Conservation (phyloP, 1,284 basidiomycete genomes). For the Pulchroboletus neoregius region DNA sequence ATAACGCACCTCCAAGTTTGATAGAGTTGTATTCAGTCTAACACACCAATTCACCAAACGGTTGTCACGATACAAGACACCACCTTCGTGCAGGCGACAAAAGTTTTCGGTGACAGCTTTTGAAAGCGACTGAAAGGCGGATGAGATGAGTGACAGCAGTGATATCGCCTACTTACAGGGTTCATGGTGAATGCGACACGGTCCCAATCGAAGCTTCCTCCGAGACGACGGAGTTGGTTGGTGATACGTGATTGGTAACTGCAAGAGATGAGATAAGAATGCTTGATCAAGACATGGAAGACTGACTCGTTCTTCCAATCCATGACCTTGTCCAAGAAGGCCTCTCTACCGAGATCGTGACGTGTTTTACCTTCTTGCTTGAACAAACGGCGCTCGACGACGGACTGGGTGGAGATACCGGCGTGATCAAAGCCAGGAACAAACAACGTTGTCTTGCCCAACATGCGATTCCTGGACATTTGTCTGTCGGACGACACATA, state of each 20-base stretch:
- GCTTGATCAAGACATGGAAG: background rate
- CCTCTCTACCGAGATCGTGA: constrained; percentile 92
- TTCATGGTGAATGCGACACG: constrained; percentile 96
- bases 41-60: constrained; percentile 99
- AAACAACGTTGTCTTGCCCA: constrained; percentile 88
- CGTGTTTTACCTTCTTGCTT: constrained; percentile 83
- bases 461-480: constrained; percentile 83
- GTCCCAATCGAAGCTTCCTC: constrained; percentile 93
- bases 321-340: constrained; percentile 89
- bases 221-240: constrained; percentile 84
- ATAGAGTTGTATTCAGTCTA: constrained; percentile 91
- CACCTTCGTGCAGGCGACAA: constrained; percentile 89
- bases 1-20: constrained; percentile 82
- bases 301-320: constrained; percentile 95
- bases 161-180: constrained; percentile 48
- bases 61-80: constrained; percentile 94
- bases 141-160: background rate
- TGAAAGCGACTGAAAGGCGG: constrained; percentile 56
- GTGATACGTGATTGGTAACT: constrained; percentile 92
- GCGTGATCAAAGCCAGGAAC: constrained; percentile 98
- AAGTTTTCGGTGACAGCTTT: constrained; percentile 93
- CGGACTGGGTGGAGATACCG: constrained; percentile 97
- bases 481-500: background rate
- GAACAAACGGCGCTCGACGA: constrained; percentile 91
- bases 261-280: constrained; percentile 11